phyloP scores from a whole-genome alignment of 129 eudicot genomes.

The Escallonia rubra region DNA sequence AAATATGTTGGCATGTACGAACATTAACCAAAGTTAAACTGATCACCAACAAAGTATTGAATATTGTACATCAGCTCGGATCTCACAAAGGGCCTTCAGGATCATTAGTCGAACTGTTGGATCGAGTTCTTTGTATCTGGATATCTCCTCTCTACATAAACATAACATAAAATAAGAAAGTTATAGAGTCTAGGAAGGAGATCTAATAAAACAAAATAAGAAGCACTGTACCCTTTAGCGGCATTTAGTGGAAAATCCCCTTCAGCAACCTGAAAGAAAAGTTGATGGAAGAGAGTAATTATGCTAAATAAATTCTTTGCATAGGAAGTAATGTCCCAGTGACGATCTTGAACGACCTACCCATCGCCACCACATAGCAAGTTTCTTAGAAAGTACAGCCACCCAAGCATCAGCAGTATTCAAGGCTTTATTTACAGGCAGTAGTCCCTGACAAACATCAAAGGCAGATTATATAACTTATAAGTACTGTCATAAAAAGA shows the following conservation, averaged over 20 bases:
- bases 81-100: constrained; percentile 89
- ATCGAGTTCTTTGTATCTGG: constrained; percentile 66
- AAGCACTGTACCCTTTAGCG: constrained; percentile 62
- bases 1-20: too few species aligned
- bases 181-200: not conserved
- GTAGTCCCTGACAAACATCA: constrained; percentile 58
- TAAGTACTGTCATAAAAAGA: not conserved
- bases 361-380: constrained; percentile 92
- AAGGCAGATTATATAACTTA: not conserved
- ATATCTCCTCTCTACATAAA: constrained; percentile 57
- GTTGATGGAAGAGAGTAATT: not conserved
- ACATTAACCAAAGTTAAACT: too few species aligned
- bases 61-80: constrained; percentile 61
- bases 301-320: too few species aligned
- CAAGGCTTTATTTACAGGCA: constrained; percentile 44
- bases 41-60: not conserved
- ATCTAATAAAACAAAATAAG: not conserved
- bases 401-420: constrained; percentile 65
- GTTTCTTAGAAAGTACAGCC: constrained; percentile 57
- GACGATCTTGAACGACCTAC: constrained; percentile 32
- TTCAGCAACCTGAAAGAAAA: constrained; percentile 64
- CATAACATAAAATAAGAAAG: constrained; percentile 8
- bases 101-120: constrained; percentile 60
- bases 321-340: not conserved
- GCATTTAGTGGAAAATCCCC: constrained; percentile 71